Evolutionary conservation across 2,329 filamentous ascomycete genomes (phyloP).

Genomic region (Aspergillus novoparasiticus): DNA sequence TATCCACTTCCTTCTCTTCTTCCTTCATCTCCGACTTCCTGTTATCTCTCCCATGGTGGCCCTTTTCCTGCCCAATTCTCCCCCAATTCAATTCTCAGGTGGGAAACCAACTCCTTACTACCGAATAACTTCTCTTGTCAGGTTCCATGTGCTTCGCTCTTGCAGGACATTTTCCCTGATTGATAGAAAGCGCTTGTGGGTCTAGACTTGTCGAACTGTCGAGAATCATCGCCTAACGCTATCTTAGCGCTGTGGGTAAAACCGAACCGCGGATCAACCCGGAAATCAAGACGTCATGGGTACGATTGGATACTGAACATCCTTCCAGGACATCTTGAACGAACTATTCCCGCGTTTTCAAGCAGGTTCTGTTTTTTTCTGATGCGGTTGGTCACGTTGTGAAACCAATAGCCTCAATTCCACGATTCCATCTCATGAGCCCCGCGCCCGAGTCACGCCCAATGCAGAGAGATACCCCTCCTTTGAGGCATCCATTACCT

Average conservation of each 20-base stretch:
- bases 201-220: slow-evolving; percentile 13
- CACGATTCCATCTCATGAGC: slow-evolving; percentile 9
- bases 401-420: slow-evolving; percentile 10
- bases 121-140: background rate
- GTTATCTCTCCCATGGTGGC: background rate
- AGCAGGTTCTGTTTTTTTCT: slow-evolving; percentile 7
- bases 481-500: slow-evolving; percentile 4
- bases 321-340: background rate
- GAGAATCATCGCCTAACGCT: slow-evolving; percentile 14
- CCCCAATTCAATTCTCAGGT: background rate
- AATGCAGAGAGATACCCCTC: background rate
- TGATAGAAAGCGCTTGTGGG: background rate
- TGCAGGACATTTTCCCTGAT: background rate
- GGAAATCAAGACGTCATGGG: slow-evolving; percentile 14
- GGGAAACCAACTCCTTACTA: background rate
- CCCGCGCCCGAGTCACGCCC: slow-evolving; percentile 5
- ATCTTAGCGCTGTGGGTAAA: slow-evolving; percentile 14
- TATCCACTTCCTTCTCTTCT: background rate
- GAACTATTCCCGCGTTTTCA: background rate
- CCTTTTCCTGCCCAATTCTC: background rate
- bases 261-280: slow-evolving; percentile 12
- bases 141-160: slow-evolving; percentile 6
- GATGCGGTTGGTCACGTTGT: slow-evolving; percentile 3
- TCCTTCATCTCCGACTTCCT: background rate
- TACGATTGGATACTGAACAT: slow-evolving; percentile 4